phyloP scores from a whole-genome alignment of 2,329 filamentous ascomycete species.

The Epichloe gansuensis region DNA sequence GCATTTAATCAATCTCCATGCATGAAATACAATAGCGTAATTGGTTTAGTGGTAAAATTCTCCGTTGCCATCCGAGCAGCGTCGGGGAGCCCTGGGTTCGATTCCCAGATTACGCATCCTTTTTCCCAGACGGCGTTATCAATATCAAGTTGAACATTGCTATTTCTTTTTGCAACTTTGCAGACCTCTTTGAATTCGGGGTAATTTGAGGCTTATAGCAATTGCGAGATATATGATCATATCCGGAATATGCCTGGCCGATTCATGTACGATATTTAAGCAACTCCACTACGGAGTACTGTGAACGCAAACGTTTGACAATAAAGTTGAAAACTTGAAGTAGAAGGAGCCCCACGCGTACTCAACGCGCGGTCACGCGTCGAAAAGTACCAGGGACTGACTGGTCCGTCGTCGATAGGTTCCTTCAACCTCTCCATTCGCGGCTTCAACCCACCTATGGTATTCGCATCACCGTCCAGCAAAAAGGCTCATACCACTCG shows the following conservation, averaged over 20 bases:
- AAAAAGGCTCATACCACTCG: background rate
- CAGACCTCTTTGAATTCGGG: rapidly evolving
- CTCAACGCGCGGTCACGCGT: background rate
- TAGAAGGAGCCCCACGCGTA: background rate
- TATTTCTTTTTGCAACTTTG: too few relatives aligned
- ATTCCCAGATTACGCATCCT: slow-evolving; percentile 21
- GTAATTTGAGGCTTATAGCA: too few relatives aligned
- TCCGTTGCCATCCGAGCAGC: slow-evolving; percentile 20
- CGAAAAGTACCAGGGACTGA: background rate
- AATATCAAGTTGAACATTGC: rapidly evolving
- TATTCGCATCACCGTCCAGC: background rate
- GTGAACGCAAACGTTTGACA: background rate
- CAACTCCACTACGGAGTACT: too few relatives aligned
- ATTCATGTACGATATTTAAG: too few relatives aligned
- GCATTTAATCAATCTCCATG: rapidly evolving
- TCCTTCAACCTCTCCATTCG: background rate
- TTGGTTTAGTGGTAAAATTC: slow-evolving; percentile 25
- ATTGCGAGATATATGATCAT: too few relatives aligned
- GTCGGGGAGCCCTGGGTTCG: slow-evolving; percentile 23
- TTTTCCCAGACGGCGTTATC: background rate
- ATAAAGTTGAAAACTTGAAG: background rate
- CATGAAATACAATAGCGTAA: slow-evolving; percentile 10
- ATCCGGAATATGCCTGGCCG: too few relatives aligned
- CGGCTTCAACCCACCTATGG: background rate
- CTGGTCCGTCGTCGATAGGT: background rate